A percentile compares a stretch with the other conserved stretches of the same genome.
phyloP scores from a whole-genome alignment of 805 yeast species.

The Pichia insulana region DNA sequence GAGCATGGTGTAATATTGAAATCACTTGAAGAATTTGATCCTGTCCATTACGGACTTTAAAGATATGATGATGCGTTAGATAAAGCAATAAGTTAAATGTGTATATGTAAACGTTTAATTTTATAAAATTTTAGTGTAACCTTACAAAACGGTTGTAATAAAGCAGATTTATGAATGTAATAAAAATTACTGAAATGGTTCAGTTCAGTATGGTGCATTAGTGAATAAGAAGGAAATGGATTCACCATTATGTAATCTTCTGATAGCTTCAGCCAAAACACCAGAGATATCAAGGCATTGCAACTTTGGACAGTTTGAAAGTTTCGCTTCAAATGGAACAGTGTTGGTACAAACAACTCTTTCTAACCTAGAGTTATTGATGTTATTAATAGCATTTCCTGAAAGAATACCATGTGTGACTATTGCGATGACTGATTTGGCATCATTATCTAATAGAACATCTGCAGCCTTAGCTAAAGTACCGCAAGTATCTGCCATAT shows the following conservation, averaged over 20 bases:
- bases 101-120: background rate
- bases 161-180: background rate
- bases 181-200: background rate
- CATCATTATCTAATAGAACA: conserved; percentile 56
- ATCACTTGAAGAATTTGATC: conserved; percentile 46
- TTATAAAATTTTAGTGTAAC: background rate
- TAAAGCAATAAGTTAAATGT: background rate
- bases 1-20: conserved; percentile 48
- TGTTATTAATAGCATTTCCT: conserved; percentile 64
- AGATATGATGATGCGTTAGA: background rate
- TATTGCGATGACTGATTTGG: conserved; percentile 68
- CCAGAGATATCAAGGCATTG: conserved; percentile 66
- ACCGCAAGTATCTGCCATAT: conserved; percentile 89
- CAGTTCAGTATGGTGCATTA: conserved; percentile 42
- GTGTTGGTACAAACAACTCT: conserved; percentile 74
- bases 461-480: conserved; percentile 80
- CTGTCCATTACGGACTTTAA: conserved; percentile 36
- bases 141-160: background rate
- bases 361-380: conserved; percentile 59
- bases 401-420: conserved; percentile 77
- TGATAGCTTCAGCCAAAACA: conserved; percentile 70
- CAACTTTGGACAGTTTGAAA: conserved; percentile 48
- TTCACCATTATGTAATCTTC: conserved; percentile 83
- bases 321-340: conserved; percentile 64
- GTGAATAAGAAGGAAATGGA: conserved; percentile 73